Evolutionary conservation across 768 basidiomycete species (phyloP), one percentile per base, ranked within the genome.

Genomic region (Trametes maxima): DNA sequence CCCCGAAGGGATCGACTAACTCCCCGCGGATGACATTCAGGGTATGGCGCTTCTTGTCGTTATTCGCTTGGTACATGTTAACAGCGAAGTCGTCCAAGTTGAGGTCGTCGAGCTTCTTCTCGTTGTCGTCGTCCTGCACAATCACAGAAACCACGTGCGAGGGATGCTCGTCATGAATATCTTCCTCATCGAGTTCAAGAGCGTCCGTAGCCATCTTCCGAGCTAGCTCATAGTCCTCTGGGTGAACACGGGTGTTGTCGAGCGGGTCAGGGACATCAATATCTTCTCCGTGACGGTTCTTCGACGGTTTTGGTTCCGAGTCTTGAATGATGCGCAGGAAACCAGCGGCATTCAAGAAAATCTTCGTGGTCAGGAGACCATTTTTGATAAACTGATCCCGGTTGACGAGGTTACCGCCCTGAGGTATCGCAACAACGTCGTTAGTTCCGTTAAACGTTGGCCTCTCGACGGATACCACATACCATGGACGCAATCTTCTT

Each of bases 131-230:
- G 71, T 96, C 93, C 43, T 85, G 80, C 88, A 97, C 93, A 71
- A 99, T 88, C 47, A 87, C 76, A 14, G 84, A 83, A 46, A 99
- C 94, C 8, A 92, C 89, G 66, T 90, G 87, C 1, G 97, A 98
- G 25, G 95, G 92, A 71, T 96, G 92, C 68, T 91, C 87, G 65
- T 93, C 92, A 57, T 92, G 91, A 36, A 94, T 82, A 76, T 99
- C 97, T 73, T 98, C 97, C 69, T 96, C 95, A 66, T 99, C 97
- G n/a, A 94, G 82, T 70, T 98, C 97, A 14, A 98, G 82, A 5
- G 96, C 94, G 74, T 98, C 95, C 19, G 93, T 92, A 39, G 96
- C 96, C 95, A 99, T 97, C 79, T 98, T 98, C 37, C 94, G 88
- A 3, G 97, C 96, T 40, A 98, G 82, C 66, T 98, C 95, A 70